phyloP scores from a whole-genome alignment of 139 green algal species.

The Tetradesmus obliquus region DNA sequence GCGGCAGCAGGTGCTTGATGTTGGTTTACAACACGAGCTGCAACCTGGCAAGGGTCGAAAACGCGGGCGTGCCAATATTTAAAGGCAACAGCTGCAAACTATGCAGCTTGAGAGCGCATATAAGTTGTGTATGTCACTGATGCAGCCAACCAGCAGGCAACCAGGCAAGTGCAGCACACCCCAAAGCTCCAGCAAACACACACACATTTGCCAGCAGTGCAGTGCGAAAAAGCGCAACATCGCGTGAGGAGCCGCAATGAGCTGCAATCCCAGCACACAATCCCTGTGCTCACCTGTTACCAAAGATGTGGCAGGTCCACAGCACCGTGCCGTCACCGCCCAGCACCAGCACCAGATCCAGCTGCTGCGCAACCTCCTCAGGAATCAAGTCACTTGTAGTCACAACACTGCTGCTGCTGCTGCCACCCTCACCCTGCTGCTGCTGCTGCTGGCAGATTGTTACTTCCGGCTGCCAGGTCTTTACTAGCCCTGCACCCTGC shows the following conservation, averaged over 20 bases:
- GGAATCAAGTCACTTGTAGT: slow-evolving; percentile 49
- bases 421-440: slow-evolving; percentile 5
- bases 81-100: too few species aligned
- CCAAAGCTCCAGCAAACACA: background rate
- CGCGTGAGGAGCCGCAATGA: too few species aligned
- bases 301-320: slow-evolving; percentile 89
- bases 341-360: slow-evolving; percentile 90
- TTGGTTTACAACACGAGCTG: background rate
- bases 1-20: background rate
- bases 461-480: slow-evolving; percentile 19
- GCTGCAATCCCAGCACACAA: background rate
- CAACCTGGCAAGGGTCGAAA: background rate
- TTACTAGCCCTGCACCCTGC: background rate
- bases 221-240: background rate
- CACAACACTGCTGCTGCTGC: background rate
- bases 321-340: slow-evolving; percentile 94
- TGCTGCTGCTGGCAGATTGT: slow-evolving; percentile 10
- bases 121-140: too few species aligned
- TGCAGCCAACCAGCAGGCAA: too few species aligned
- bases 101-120: too few species aligned
- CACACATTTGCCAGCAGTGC: background rate
- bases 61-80: too few species aligned
- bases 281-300: slow-evolving; percentile 53
- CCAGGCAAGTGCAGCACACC: too few species aligned
- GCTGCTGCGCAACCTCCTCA: slow-evolving; percentile 55